phyloP scores from a whole-genome alignment of 2,329 filamentous ascomycete species.

The Neonectria coccinea region DNA sequence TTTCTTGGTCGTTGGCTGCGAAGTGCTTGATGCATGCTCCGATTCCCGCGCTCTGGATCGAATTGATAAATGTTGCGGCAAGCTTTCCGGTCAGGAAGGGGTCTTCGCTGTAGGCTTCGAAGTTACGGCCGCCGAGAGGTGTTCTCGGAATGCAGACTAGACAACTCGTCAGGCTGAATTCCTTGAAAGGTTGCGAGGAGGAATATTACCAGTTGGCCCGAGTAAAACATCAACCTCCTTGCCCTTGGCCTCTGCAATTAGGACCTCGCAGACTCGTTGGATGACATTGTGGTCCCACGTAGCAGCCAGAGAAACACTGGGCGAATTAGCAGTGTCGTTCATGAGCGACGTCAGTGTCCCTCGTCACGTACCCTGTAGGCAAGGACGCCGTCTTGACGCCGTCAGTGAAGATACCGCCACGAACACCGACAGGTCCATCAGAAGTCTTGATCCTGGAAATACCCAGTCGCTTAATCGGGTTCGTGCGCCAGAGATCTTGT shows the following conservation, averaged over 20 bases:
- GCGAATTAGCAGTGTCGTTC: background rate
- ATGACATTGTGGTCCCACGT: constrained; percentile 26
- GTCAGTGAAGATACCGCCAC: constrained; percentile 30
- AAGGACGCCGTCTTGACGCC: constrained; percentile 29
- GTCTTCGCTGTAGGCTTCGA: constrained; percentile 56
- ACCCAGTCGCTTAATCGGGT: constrained; percentile 10
- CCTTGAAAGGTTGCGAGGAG: accelerated
- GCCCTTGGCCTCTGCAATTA: constrained; percentile 31
- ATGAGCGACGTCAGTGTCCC: accelerated
- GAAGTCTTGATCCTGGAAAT: constrained; percentile 32
- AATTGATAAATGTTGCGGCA: constrained; percentile 46
- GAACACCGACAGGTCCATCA: constrained; percentile 29
- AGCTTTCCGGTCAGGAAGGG: constrained; percentile 53
- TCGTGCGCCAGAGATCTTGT: constrained; percentile 26
- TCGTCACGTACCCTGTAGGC: constrained; percentile 23
- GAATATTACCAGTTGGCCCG: constrained; percentile 24
- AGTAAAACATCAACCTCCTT: constrained; percentile 33
- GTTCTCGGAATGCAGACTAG: constrained; percentile 32
- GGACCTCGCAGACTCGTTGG: constrained; percentile 20
- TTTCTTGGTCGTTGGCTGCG: constrained; percentile 52
- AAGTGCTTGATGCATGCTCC: constrained; percentile 57
- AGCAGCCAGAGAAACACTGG: constrained; percentile 30
- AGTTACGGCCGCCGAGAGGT: constrained; percentile 55
- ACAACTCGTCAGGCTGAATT: background rate
- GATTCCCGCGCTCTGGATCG: constrained; percentile 52